Conservation (phyloP, 345 rosid genomes). For the Hirschfeldia incana region DNA sequence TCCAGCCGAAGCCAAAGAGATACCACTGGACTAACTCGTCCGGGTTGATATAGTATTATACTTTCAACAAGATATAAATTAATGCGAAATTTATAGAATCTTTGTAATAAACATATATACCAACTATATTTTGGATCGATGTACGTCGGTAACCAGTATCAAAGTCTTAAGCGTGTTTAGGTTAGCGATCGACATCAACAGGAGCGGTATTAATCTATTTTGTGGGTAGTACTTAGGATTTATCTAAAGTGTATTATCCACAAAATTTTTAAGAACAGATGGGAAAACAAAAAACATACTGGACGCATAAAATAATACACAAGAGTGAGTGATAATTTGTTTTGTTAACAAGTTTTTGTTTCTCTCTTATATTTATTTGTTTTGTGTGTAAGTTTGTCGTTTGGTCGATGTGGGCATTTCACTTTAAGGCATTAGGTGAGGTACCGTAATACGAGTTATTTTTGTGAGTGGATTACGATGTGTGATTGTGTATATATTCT, state of each 20-base stretch:
- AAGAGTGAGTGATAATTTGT: background rate
- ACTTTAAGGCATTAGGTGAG: too few species aligned
- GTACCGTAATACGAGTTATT: too few species aligned
- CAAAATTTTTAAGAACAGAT: background rate
- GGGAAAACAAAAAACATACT: background rate
- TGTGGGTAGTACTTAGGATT: background rate
- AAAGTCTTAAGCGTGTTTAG: slow-evolving; percentile 21
- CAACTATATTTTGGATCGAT: slow-evolving; percentile 22
- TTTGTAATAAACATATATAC: slow-evolving; percentile 13
- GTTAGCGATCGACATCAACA: slow-evolving; percentile 20
- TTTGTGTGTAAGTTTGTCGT: background rate
- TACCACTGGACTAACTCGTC: too few species aligned
- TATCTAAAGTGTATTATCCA: background rate
- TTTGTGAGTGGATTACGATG: too few species aligned
- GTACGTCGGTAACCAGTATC: slow-evolving; percentile 23
- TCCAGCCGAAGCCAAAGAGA: too few species aligned
- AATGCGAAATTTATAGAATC: slow-evolving; percentile 4
- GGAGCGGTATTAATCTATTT: background rate
- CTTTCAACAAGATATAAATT: background rate
- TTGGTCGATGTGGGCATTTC: too few species aligned
- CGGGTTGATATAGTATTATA: slow-evolving; percentile 1
- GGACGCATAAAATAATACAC: background rate
- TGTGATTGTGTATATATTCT: too few species aligned
- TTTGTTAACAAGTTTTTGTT: background rate
- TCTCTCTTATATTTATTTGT: slow-evolving; percentile 2